Evolutionary conservation across 192 early-diverging fungal species (phyloP), one percentile per base, ranked within the genome.

Genomic region (Backusella psychrophila): DNA sequence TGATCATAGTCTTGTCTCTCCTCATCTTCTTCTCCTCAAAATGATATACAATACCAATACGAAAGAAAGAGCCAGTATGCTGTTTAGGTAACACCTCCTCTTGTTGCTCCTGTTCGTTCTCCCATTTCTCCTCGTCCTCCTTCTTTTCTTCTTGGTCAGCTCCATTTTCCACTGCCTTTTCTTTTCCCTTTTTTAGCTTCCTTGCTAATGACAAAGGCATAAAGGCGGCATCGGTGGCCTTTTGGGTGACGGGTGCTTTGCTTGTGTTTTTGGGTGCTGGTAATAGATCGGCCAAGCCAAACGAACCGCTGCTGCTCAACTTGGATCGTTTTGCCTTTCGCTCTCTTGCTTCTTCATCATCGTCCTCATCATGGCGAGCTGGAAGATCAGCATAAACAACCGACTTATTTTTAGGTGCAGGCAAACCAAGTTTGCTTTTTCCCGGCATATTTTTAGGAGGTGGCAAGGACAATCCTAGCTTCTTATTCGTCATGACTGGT

Each of bases 11-110:
- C 2, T 12, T 7, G 5, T 59, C 53, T 59, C 53, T 26, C 11
- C n/a, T 21, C 53, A 2, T 29, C 3, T 26, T 11, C 14, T 26
- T 29, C 56, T 63, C 56, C 56, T 68, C 26, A n/a, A 73, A 41
- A 26, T 21, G 11, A 15, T 23, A 44, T 17, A 34, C 11, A 21
- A 26, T 81, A 75, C 80, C 80, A 71, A 81, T 34, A 29, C 42
- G 71, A 69, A 81, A 81, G 46, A 81, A 81, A 19, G 76, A 53
- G 38, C 76, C 76, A 21, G 41, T 42, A 72, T 75, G 34, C 36
- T 77, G 41, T 41, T 74, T 66, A 21, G 65, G 76, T 5, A 71
- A 35, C 41, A 72, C 69, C 14, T 77, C 59, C 53, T 81, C 73
- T 6, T 73, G 73, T 39, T 66, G 52, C 9, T 66, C 72, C 23